A percentile compares a stretch with the other conserved stretches of the same genome.
These are phyloP conservation scores for Mychonastes homosphaera DNA, from an alignment of 139 green algal genomes.

Conservation along the genomic window DNA sequence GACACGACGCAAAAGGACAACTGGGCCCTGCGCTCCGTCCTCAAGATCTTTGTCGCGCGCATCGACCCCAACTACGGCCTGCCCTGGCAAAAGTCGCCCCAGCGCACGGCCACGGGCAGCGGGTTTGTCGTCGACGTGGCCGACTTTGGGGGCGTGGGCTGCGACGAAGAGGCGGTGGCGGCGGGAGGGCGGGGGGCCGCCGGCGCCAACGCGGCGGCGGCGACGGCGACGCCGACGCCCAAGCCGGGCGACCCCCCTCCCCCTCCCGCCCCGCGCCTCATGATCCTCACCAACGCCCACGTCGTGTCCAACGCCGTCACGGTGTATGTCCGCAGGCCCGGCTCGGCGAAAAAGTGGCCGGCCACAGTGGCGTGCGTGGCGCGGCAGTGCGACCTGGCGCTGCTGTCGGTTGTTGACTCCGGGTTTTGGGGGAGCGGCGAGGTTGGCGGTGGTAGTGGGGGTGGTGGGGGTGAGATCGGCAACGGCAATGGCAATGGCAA, in stretches of 20 bases:
- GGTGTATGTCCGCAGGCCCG: constrained; percentile 60
- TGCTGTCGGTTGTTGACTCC: constrained; percentile 64
- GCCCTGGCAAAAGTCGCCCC: constrained; percentile 63
- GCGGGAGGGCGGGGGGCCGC: too few relatives aligned
- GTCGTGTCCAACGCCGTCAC: constrained; percentile 63
- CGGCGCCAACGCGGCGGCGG: too few relatives aligned
- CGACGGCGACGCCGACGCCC: too few relatives aligned
- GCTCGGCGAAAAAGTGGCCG: constrained; percentile 67
- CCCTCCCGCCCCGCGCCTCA: constrained; percentile 12
- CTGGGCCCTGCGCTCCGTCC: constrained; percentile 53
- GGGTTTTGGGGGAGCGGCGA: constrained; percentile 66
- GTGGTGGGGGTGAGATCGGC: too few relatives aligned
- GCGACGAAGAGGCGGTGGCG: not conserved
- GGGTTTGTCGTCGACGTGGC: constrained; percentile 60
- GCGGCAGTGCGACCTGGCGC: constrained; percentile 54
- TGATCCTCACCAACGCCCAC: constrained; percentile 69
- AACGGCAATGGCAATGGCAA: too few relatives aligned
- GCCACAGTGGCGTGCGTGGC: constrained; percentile 51
- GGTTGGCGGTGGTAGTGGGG: too few relatives aligned
- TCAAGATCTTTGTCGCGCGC: constrained; percentile 61
- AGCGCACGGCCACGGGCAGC: constrained; percentile 43
- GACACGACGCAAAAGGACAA: too few relatives aligned
- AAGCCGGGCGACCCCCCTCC: too few relatives aligned
- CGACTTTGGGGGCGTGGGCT: constrained; percentile 1
- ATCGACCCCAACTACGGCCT: constrained; percentile 60